These are phyloP conservation scores for Myxozyma melibiosi DNA, from an alignment of 805 yeast species.

Conservation along the genomic window DNA sequence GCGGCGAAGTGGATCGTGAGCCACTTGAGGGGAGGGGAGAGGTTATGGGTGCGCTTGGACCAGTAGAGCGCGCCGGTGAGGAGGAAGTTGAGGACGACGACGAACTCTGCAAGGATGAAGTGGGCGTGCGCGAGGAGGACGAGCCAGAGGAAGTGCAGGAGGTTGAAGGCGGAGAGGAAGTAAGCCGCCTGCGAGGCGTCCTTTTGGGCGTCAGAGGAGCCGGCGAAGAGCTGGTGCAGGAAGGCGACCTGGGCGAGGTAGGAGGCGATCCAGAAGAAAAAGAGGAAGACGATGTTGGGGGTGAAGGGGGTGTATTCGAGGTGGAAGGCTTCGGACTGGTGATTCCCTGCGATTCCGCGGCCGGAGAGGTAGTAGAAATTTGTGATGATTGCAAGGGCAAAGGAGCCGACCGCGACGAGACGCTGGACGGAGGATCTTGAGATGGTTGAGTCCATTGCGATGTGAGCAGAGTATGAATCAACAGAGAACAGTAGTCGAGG, in stretches of 20 bases:
- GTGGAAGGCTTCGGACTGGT: slow-evolving; percentile 24
- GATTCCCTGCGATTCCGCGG: slow-evolving; percentile 47
- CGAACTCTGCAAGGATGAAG: slow-evolving; percentile 60
- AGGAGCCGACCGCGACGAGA: slow-evolving; percentile 52
- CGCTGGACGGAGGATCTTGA: slow-evolving; percentile 42
- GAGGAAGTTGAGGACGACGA: slow-evolving; percentile 60
- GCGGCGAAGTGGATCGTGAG: slow-evolving; percentile 62
- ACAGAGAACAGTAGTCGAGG: background rate
- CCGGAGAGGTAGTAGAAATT: slow-evolving; percentile 61
- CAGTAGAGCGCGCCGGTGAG: slow-evolving; percentile 58
- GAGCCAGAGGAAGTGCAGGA: slow-evolving; percentile 64
- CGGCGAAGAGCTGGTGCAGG: slow-evolving; percentile 38
- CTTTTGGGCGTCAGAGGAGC: slow-evolving; percentile 33
- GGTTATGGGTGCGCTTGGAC: slow-evolving; percentile 56
- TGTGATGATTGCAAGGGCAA: slow-evolving; percentile 58
- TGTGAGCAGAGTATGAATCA: background rate
- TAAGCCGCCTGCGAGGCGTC: slow-evolving; percentile 47
- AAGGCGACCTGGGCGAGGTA: slow-evolving; percentile 53
- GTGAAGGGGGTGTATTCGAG: slow-evolving; percentile 70
- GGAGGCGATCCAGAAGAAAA: slow-evolving; percentile 61
- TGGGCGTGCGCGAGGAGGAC: slow-evolving; percentile 60
- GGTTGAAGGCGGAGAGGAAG: slow-evolving; percentile 67
- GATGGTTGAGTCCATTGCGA: slow-evolving; percentile 1
- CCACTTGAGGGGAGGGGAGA: slow-evolving; percentile 57
- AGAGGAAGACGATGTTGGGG: slow-evolving; percentile 43